Evolutionary conservation across 306 rosid genomes (phyloP), one percentile per base, ranked within the genome.

Genomic region (Lablab purpureus): DNA sequence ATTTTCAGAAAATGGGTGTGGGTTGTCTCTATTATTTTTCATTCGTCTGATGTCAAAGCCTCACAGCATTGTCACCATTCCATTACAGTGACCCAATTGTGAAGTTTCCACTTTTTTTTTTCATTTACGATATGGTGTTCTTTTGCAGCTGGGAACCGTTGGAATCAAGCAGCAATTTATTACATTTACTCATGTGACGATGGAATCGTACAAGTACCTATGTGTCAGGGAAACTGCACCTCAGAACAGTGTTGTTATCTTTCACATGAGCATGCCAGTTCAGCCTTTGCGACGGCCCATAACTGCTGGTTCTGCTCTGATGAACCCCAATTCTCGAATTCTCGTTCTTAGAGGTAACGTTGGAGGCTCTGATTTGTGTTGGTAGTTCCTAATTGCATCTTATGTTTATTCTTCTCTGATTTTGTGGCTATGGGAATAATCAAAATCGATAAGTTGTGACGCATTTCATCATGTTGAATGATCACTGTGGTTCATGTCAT

Each of bases 151-250:
- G 72, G 81, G 89, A n/a, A 88, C 90, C 79, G 56, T 88, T 56
- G 95, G 93, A 37, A 82, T 91, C 69, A 91, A 78, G 64, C 85
- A 84, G 17, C 93, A 91, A 69, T 91, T 87, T 84, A 87, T 88
- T 19, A 88, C 92, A 27, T 91, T 91, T 34, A 91, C 88, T 76
- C 84, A 91, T 62, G 95, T 91, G 78, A 91, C 95, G 0, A 88
- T 91, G 95, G 95, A 91, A 86, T 91, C 95, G 74, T 92, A 91
- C 40, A 90, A 88, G 85, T 90, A 85, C 71, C 88, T 90, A 14
- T 90, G 95, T 73, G 85, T 90, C 10, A 82, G 95, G 66, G 95
- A 90, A 76, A 90, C 95, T 5, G 64, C 86, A 54, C 92, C 95
- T 18, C 92, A 88, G 85, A 88, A 81, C 50, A 90, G 92, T 70